Evolutionary conservation across 1,139 yeast species (phyloP), one percentile per base, ranked within the genome.

Genomic region (Lodderomyces metapsilosis): DNA sequence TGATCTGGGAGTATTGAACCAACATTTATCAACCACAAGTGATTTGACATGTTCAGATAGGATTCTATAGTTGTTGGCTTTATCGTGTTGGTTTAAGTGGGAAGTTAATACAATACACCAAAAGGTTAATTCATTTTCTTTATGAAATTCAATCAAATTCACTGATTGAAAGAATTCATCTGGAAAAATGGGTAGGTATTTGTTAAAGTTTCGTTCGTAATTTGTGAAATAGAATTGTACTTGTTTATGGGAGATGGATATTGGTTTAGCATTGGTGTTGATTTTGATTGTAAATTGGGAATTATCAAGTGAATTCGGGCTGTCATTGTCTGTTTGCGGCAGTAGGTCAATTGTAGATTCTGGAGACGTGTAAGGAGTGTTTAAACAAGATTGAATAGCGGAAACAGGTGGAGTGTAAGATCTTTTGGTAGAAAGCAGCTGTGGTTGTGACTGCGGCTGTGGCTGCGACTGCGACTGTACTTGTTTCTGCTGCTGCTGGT

Each of bases 1-100:
- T 18, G 74, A 68, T 47, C 77, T 60, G 9, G 78, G 78, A 18
- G 77, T 72, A 37, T 64, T 59, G 41, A 67, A 57, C 78, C 77
- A 72, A 52, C 76, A 70, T 43, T 61, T 65, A 38, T 62, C 62
- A 35, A 71, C 76, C 33, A 71, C 75, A 49, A 71, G 58, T 16
- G 62, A 51, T 43, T 68, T 69, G 30, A 71, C 56, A 43, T 71
- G 75, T 17, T 59, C 57, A 1, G 64, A 48, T 36, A 72, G 56
- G 8, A 41, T 45, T 25, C 48, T 38, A 49, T 70, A 70, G 28
- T 24, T n/a, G 9, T 28, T 15, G 8, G 39, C 32, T 12, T 45
- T 25, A 4, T 25, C 18, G 13, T 28, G 12, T 15, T 36, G 43
- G 22, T 46, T 59, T 37, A 70, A 56, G 38, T 55, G 58, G 1